These are phyloP conservation scores for Starmerella stigmatis DNA, from an alignment of 805 yeast genomes.

Conservation along the genomic window DNA sequence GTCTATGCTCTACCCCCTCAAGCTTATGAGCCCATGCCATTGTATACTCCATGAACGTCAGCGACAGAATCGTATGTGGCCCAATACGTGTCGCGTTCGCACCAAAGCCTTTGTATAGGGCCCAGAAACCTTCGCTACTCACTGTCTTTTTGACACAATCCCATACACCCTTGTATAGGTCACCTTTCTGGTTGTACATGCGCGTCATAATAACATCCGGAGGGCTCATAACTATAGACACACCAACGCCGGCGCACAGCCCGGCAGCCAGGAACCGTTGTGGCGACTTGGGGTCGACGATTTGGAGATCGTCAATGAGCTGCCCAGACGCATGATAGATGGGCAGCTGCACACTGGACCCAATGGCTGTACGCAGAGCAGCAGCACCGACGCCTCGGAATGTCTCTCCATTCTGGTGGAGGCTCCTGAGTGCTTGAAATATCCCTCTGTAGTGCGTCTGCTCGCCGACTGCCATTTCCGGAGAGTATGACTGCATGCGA, in stretches of 20 bases:
- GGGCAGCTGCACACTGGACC: conserved; percentile 91
- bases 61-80: conserved; percentile 79
- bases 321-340: conserved; percentile 71
- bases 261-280: conserved; percentile 18
- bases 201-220: conserved; percentile 93
- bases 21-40: conserved; percentile 47
- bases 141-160: conserved; percentile 85
- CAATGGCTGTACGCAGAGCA: conserved; percentile 84
- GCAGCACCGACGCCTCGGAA: conserved; percentile 94
- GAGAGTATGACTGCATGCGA: conserved; percentile 89
- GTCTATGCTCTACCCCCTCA: conserved; percentile 32
- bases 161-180: conserved; percentile 71
- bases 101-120: conserved; percentile 88
- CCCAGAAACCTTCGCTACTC: conserved; percentile 68
- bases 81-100: conserved; percentile 89
- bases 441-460: conserved; percentile 77
- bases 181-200: conserved; percentile 87
- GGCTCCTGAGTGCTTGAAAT: conserved; percentile 53
- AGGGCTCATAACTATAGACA: conserved; percentile 92
- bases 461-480: conserved; percentile 62
- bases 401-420: conserved; percentile 61
- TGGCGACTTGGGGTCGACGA: conserved; percentile 39
- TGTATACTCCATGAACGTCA: conserved; percentile 93
- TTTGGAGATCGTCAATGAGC: conserved; percentile 42
- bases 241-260: conserved; percentile 74